Conservation (phyloP, 176 grass and related monocot species). For the Aegilops speltoides region DNA sequence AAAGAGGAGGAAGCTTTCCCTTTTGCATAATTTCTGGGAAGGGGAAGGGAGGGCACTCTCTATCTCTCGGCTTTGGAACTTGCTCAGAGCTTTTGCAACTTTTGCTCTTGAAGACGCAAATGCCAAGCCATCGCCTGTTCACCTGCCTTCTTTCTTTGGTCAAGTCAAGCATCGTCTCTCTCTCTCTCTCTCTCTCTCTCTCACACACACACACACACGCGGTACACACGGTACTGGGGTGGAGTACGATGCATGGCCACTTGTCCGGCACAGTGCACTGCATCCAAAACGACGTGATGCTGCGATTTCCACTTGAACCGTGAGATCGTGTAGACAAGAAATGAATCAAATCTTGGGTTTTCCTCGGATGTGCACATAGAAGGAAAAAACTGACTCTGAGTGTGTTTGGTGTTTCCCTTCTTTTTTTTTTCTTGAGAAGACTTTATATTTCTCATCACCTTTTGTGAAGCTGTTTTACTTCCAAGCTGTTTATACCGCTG, state of each 20-base stretch:
- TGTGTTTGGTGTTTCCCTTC: no score
- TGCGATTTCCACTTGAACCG: not conserved
- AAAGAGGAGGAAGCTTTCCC: constrained; percentile 32
- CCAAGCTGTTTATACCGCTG: not conserved
- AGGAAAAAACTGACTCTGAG: no score
- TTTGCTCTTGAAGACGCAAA: constrained; percentile 21
- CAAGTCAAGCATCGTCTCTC: not conserved
- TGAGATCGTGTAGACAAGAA: no score
- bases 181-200: not conserved
- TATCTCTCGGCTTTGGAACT: constrained; percentile 38
- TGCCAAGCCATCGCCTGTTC: not conserved
- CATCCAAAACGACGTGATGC: not conserved
- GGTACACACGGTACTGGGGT: not conserved
- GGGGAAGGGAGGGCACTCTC: not conserved
- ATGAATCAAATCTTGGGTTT: no score
- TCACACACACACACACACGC: not conserved
- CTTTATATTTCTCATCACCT: not conserved
- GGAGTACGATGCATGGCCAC: not conserved
- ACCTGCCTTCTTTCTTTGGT: not conserved
- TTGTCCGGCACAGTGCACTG: not conserved
- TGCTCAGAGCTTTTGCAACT: constrained; percentile 33
- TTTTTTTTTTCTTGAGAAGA: not conserved
- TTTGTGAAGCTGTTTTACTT: not conserved
- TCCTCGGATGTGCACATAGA: no score
- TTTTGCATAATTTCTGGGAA: constrained; percentile 51